Percentiles rank a stretch among this genome's conserved stretches.
These are phyloP conservation scores for Prunus armeniaca DNA, from an alignment of 306 rosid species.

Conservation along the genomic window DNA sequence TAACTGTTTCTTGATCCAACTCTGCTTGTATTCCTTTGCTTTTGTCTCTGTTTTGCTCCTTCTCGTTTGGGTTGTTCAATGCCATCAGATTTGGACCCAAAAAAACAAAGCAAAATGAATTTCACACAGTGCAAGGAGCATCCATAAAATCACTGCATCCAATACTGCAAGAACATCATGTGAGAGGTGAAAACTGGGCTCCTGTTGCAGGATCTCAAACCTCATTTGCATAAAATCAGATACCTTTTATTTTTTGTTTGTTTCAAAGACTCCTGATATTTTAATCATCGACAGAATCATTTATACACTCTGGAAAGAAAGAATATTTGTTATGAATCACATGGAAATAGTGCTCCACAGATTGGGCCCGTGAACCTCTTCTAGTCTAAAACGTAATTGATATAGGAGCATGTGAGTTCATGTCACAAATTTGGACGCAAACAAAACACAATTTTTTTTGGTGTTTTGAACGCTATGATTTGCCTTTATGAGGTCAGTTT, in stretches of 20 bases:
- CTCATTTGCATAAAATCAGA: background rate
- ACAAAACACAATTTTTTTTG: background rate
- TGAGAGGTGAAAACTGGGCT: background rate
- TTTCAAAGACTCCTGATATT: background rate
- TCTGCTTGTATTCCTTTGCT: too few species aligned
- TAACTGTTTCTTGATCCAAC: too few species aligned
- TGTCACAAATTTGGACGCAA: background rate
- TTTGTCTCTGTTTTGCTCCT: too few species aligned
- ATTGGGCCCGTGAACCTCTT: conserved; percentile 27
- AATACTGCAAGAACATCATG: too few species aligned
- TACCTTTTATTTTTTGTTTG: background rate
- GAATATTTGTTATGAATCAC: conserved; percentile 16
- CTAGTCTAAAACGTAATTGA: conserved; percentile 17
- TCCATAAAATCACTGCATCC: too few species aligned
- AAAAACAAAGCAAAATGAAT: too few species aligned
- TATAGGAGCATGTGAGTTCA: conserved; percentile 20
- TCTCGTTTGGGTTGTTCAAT: too few species aligned
- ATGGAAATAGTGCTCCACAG: conserved; percentile 17
- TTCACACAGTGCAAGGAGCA: too few species aligned
- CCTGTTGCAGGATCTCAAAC: background rate
- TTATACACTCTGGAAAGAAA: background rate
- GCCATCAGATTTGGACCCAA: too few species aligned
- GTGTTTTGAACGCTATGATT: background rate
- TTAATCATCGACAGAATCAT: too few species aligned
- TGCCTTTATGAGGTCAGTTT: background rate